Evolutionary conservation across 1,284 basidiomycete species (phyloP).

Genomic region (Thecaphora frezii): DNA sequence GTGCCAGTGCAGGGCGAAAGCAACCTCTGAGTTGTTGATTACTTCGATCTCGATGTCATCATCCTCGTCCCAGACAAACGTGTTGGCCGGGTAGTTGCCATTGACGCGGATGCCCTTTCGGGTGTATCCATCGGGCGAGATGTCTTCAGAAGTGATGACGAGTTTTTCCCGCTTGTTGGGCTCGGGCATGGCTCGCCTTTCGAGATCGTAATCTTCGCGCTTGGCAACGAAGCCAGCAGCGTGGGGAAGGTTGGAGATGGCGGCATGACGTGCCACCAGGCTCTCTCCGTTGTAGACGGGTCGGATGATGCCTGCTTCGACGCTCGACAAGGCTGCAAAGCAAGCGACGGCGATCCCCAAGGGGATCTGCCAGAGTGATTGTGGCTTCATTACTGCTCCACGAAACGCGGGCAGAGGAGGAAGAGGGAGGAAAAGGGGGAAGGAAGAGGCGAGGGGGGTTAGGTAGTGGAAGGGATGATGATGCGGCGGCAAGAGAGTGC

Average conservation of each 20-base stretch:
- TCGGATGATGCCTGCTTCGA: not conserved
- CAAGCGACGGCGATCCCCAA: too few species aligned
- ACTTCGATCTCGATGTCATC: conserved; percentile 36
- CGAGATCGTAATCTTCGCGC: not conserved
- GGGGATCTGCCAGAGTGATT: too few species aligned
- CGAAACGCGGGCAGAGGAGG: too few species aligned
- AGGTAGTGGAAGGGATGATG: too few species aligned
- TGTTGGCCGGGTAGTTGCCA: conserved; percentile 28
- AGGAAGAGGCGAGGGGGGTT: too few species aligned
- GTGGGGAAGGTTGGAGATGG: not conserved
- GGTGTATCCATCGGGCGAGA: conserved; percentile 33
- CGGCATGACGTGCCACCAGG: not conserved
- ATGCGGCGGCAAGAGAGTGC: too few species aligned
- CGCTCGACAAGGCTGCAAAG: too few species aligned
- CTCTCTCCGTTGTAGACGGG: not conserved
- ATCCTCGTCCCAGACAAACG: conserved; percentile 41
- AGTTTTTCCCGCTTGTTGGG: conserved; percentile 29
- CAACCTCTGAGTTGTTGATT: conserved; percentile 12
- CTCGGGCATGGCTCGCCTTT: conserved; percentile 6
- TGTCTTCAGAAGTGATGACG: conserved; percentile 21
- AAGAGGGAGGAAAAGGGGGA: too few species aligned
- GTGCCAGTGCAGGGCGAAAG: conserved; percentile 38
- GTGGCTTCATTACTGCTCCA: too few species aligned
- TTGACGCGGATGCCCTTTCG: conserved; percentile 38
- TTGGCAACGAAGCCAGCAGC: not conserved